A percentile compares a stretch with the other conserved stretches of the same genome.
phyloP scores from a whole-genome alignment of 805 yeast species.

The Yarrowia deformans region DNA sequence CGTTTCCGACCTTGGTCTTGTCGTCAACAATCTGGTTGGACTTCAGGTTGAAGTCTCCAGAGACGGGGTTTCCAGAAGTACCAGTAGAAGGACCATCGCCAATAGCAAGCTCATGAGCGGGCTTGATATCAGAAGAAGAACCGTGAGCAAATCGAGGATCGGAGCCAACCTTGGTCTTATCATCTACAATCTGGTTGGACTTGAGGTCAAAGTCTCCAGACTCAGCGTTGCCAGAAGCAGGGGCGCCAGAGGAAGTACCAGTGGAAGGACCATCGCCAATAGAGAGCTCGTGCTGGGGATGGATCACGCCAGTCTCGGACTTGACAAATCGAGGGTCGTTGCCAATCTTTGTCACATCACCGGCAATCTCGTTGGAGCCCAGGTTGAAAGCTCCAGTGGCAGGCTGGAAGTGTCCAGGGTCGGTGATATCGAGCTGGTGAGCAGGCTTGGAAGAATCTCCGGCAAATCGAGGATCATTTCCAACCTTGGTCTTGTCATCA shows the following conservation, averaged over 20 bases:
- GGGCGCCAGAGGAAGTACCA: not conserved
- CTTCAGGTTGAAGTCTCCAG: slow-evolving; percentile 23
- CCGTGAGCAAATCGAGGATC: slow-evolving; percentile 15
- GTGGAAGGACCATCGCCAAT: not conserved
- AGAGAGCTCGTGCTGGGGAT: no score
- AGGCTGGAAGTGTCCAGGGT: slow-evolving; percentile 15
- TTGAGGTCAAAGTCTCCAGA: slow-evolving; percentile 21
- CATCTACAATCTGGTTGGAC: slow-evolving; percentile 2
- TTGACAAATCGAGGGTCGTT: slow-evolving; percentile 14
- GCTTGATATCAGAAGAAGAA: not conserved
- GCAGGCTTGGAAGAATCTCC: not conserved
- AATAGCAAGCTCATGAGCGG: not conserved
- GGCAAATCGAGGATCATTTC: slow-evolving; percentile 7
- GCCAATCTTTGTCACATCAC: slow-evolving; percentile 2
- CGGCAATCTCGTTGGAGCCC: not conserved
- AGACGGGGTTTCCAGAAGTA: not conserved
- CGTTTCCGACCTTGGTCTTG: not conserved
- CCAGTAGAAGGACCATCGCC: slow-evolving; percentile 13
- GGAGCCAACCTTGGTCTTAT: not conserved
- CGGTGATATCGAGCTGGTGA: slow-evolving; percentile 12
- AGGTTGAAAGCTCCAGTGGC: slow-evolving; percentile 13
- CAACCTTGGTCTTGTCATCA: not conserved
- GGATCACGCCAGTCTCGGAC: not conserved
- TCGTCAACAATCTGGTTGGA: not conserved
- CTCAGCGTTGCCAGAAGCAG: not conserved